phyloP scores from a whole-genome alignment of 2,329 filamentous ascomycete species.

The Rhinocladiella mackenziei region DNA sequence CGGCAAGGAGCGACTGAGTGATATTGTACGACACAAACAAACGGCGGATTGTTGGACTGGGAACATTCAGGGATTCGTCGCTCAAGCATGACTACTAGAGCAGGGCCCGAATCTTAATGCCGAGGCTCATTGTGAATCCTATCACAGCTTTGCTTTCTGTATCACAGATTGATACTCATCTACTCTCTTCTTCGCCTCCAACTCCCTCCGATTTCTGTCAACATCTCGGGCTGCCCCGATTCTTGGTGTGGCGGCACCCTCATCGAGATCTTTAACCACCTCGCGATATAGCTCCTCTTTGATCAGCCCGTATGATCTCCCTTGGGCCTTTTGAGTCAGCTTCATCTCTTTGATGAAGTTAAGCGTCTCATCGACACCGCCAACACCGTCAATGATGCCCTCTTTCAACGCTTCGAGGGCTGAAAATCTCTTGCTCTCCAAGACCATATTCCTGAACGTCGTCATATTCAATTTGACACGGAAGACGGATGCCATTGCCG shows the following conservation, averaged over 20 bases:
- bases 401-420: conserved; percentile 60
- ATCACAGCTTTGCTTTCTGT: conserved; percentile 42
- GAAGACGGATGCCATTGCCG: conserved; percentile 72
- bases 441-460: conserved; percentile 60
- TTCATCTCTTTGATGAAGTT: conserved; percentile 56
- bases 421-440: conserved; percentile 68
- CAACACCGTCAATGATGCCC: conserved; percentile 66
- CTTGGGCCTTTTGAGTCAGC: conserved; percentile 59
- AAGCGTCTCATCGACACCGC: conserved; percentile 61
- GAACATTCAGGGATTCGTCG: too few relatives aligned
- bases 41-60: too few relatives aligned
- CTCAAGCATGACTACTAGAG: too few relatives aligned
- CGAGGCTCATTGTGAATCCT: background rate
- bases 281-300: conserved; percentile 74
- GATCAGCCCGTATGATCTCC: conserved; percentile 64
- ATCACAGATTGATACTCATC: conserved; percentile 49
- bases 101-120: too few relatives aligned
- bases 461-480: conserved; percentile 59
- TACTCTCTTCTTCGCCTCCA: conserved; percentile 47
- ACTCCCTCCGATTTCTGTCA: conserved; percentile 39
- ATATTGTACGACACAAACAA: too few relatives aligned
- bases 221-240: conserved; percentile 50
- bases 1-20: too few relatives aligned
- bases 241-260: conserved; percentile 43
- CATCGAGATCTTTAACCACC: conserved; percentile 51